Conservation (phyloP, 345 rosid species). For the Lepidium africanum region DNA sequence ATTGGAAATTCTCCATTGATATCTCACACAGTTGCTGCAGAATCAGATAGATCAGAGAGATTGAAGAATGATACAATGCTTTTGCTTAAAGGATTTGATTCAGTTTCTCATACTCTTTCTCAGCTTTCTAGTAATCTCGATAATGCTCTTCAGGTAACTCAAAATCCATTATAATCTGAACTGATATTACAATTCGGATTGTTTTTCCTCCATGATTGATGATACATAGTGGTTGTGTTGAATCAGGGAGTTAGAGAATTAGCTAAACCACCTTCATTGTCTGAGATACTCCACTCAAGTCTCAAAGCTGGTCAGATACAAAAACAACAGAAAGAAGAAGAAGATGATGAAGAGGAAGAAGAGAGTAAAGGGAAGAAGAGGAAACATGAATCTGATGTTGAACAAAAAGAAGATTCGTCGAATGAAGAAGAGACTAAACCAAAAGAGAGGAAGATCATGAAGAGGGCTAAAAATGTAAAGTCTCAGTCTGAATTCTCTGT, state of each 20-base stretch:
- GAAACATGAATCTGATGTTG: conserved; percentile 45
- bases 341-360: conserved; percentile 23
- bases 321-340: conserved; percentile 20
- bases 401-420: conserved; percentile 29
- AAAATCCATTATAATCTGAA: not conserved
- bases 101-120: conserved; percentile 63
- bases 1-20: not conserved
- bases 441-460: conserved; percentile 43
- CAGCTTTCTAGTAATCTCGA: conserved; percentile 70
- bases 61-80: conserved; percentile 78
- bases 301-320: conserved; percentile 28
- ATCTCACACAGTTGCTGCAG: conserved; percentile 11
- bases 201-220: not conserved
- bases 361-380: conserved; percentile 48
- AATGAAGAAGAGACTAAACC: conserved; percentile 39
- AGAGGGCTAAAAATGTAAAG: conserved; percentile 64
- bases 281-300: conserved; percentile 53
- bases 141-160: conserved; percentile 74
- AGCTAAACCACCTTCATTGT: conserved; percentile 72
- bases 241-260: conserved; percentile 72
- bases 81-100: conserved; percentile 83
- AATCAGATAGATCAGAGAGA: conserved; percentile 39
- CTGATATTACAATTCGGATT: not conserved
- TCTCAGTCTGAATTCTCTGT: not conserved
- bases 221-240: not conserved